phyloP scores from a whole-genome alignment of 768 basidiomycete species.

The Amanita subjunquillea region DNA sequence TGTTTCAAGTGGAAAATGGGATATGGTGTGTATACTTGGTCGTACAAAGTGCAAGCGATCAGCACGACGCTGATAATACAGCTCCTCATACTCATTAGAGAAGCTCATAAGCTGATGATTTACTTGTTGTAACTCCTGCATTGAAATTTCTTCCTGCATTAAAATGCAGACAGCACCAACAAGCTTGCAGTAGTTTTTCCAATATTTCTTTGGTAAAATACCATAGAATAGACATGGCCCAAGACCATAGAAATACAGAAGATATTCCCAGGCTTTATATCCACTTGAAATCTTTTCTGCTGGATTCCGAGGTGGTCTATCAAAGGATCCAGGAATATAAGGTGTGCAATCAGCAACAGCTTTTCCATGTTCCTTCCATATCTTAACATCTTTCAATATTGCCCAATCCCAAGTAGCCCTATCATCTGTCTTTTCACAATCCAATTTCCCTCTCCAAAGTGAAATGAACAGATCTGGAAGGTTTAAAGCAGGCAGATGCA shows the following conservation, averaged over 20 bases:
- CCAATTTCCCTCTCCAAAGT: constrained; percentile 21
- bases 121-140: constrained; percentile 9
- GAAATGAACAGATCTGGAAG: constrained; percentile 23
- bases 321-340: constrained; percentile 30
- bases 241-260: constrained; percentile 18
- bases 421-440: constrained; percentile 10
- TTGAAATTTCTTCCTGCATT: constrained; percentile 12
- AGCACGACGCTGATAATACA: constrained; percentile 20
- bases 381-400: background rate
- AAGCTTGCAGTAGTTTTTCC: constrained; percentile 18
- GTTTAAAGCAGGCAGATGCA: constrained; percentile 30
- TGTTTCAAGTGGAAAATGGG: constrained; percentile 17
- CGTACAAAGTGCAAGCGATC: constrained; percentile 23
- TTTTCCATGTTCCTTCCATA: constrained; percentile 25
- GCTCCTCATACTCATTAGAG: constrained; percentile 18
- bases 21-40: constrained; percentile 19
- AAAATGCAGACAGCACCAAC: constrained; percentile 15
- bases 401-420: background rate
- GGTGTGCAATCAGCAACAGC: constrained; percentile 17
- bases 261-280: constrained; percentile 20
- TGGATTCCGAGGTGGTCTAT: constrained; percentile 29
- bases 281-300: constrained; percentile 26
- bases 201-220: constrained; percentile 16
- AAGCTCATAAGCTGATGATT: constrained; percentile 13
- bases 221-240: constrained; percentile 17